Evolutionary conservation across 352 stramenopile species (phyloP), one percentile per base, ranked within the genome.

Genomic region (Pythium dissotocum): DNA sequence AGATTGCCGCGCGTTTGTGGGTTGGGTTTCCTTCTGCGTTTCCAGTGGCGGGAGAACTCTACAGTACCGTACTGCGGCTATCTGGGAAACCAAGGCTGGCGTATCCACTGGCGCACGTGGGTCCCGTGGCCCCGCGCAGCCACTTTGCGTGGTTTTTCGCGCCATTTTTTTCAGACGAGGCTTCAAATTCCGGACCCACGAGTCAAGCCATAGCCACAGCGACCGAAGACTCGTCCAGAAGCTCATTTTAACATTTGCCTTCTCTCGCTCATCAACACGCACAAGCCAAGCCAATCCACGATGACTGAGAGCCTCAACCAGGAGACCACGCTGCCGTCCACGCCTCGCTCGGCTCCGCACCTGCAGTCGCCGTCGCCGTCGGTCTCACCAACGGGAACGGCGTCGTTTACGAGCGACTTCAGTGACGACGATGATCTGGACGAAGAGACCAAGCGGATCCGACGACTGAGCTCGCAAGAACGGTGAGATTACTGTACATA

Each of bases 151-250:
- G n/a, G 32, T 12, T 61, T 63, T 69, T 69, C 62, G 62, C 64
- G 64, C 64, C 64, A 64, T 24, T 65, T 61, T 71, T 61, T 49
- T 16, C 26, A 6, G 16, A 38, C 32, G 16, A 36, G 58, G 64
- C 55, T 71, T 65, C 57, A 71, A 71, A 71, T 58, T 62, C 55
- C 58, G 26, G 59, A 71, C 55, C 44, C 63, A 35, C 53, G 10
- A 16, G n/a, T 9, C 26, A 14, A 6, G 18, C 48, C 21, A 24
- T 0, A 24, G 21, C 13, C 14, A n/a, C 48, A 35, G 21, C 7
- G 12, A 53, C 7, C 26, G 48, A 10, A 16, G 30, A 28, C 53
- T 58, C 6, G 38, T 60, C 54, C 33, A 38, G 6, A 28, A 36
- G 40, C 46, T 65, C 64, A 65, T 10, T 61, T 55, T 58, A 32